Evolutionary conservation across 108 stramenopile species (phyloP), one percentile per base, ranked within the genome.

Genomic region (Stephanodiscus minutulus): DNA sequence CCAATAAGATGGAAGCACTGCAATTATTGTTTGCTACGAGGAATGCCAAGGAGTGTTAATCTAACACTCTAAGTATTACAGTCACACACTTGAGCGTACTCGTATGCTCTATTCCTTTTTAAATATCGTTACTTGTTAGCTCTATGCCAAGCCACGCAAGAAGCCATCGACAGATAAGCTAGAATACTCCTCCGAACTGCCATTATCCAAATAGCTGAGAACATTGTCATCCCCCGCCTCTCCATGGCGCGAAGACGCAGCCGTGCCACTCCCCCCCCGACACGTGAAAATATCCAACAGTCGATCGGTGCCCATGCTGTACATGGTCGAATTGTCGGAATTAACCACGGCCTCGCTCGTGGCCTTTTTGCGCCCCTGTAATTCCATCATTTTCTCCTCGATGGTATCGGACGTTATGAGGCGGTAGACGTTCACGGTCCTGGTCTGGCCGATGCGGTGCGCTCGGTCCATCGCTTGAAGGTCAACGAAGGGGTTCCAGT

Each of bases 371-470:
- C 64, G 76, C 21, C 80, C 54, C 60, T 96, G 92, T 7, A 92
- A 58, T 61, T 84, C 36, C 92, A 92, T 86, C 9, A 96, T 94
- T 53, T 92, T 90, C 72, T 97, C 96, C 80, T 98, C 98, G 37
- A 97, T 87, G 3, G 97, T 91, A 73, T 86, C 80, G 25, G 61
- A 60, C 10, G 95, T 95, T 3, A 98, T 89, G 33, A 98, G 87
- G 13, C 94, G 86, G 72, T 96, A 98, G 8, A 97, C 94, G 70
- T 96, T 89, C 33, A 98, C 97, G 15, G 86, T 82, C 24, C 83
- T 80, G 12, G 83, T 87, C 70, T 92, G 91, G 31, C 91, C 91
- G 17, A 92, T 89, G 12, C 91, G 74, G 47, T 91, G 88, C 7
- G 84, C 86, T 25, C 91, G 82, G 61, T 91, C 89, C 80, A 72